These are phyloP conservation scores for Fusarium nygamai DNA, from an alignment of 2,329 filamentous ascomycete genomes.

Conservation along the genomic window DNA sequence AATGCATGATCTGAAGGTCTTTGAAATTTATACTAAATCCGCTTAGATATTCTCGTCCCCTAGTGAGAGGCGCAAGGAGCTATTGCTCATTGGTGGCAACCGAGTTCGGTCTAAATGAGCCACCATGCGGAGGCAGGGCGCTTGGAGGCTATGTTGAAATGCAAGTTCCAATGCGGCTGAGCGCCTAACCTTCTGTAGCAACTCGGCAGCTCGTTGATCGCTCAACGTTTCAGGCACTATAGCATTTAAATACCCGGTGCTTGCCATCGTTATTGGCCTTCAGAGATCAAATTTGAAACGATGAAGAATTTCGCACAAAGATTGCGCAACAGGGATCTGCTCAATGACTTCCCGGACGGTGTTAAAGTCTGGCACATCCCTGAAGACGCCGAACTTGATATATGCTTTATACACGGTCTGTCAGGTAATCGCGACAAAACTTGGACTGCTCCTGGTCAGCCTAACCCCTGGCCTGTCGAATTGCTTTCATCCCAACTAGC, in stretches of 20 bases:
- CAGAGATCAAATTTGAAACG: rapidly evolving
- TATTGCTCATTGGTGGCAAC: background rate
- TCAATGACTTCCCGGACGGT: background rate
- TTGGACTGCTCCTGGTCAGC: background rate
- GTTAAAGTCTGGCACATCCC: background rate
- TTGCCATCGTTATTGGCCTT: rapidly evolving
- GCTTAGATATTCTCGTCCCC: too few species aligned
- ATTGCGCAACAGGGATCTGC: background rate
- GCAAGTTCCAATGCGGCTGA: background rate
- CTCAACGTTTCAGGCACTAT: rapidly evolving
- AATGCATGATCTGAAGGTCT: too few species aligned
- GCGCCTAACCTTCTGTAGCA: background rate
- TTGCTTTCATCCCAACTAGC: background rate
- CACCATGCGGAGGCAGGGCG: background rate
- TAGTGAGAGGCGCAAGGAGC: too few species aligned
- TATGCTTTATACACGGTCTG: background rate
- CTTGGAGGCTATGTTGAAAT: background rate
- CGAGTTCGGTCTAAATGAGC: background rate
- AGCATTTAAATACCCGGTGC: background rate
- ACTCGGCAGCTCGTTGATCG: background rate
- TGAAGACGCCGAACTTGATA: background rate
- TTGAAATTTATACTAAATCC: too few species aligned
- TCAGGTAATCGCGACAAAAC: background rate
- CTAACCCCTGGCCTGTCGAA: background rate
- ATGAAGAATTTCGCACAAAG: background rate